Evolutionary conservation across 2,329 filamentous ascomycete genomes (phyloP), one percentile per base, ranked within the genome.

Genomic region (Fusarium scirpi): DNA sequence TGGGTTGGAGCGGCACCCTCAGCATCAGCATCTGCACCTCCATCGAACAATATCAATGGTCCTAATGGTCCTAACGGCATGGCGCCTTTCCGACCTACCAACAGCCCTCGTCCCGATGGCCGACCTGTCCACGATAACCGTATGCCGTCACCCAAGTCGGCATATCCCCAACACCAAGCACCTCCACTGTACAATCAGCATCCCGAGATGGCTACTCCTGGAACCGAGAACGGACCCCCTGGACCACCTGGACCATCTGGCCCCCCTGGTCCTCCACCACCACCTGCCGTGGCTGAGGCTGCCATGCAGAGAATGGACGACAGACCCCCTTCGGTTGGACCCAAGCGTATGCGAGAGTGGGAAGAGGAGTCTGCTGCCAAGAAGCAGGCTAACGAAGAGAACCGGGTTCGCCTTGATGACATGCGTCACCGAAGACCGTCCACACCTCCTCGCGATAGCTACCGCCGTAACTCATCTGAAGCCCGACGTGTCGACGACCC

Each of bases 321-420:
- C 59, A 88, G 94, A n/a, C 93, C 94, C 20, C 82, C 91, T 2
- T 97, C 94, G 40, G 92, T 93, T 13, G 88, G 88, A 6, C 89
- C 91, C 61, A 99, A 99, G 86, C 89, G 96, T 62, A 87, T 90
- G 79, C 91, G 94, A 51, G 96, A 98, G 76, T 98, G 96, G 94
- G 96, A 98, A 72, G 92, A 95, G 38, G 94, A 97, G 38, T 83
- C 89, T 24, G 82, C 90, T 6, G 85, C 86, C 46, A 97, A 98
- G 84, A 98, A 98, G 83, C 90, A 92, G 66, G 91, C 93, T 12
- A 97, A 90, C 41, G 95, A 98, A 8, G 94, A 98, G 79, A 94
- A 88, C 70, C 91, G 95, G 45, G 93, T 93, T 62, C 92, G 94
- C 58, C 85, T 98, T 71, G 94, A 97, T 41, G 94, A 98, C 75